Base-by-base conservation (phyloP, 1,139 yeast genomes). In the Pneumocystis jirovecii region DNA sequence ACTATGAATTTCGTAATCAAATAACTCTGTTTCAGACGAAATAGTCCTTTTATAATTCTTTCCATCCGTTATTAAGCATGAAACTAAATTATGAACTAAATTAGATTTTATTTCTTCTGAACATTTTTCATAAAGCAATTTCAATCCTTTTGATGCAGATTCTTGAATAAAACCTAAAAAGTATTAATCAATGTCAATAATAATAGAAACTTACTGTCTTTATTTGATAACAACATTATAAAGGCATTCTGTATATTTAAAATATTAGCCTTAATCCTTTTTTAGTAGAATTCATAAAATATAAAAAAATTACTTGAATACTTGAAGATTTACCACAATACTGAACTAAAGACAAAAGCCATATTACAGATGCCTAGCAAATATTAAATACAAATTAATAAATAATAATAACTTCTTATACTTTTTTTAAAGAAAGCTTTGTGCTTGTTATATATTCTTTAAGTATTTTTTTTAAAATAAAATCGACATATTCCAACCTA, bases 131-230 rank as follows among this genome's bases (percentile, higher is more conserved):
- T 88, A 91, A 3, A 90, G 82, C 62, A 91, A 77, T 69, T 91
- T 84, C 65, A 93, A 78, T 1, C 97, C 98, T 70, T 96, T 80
- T 0, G 96, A 86, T 0, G 97, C 97, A 17, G 95, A 82, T 69
- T 93, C 97, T 73, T 91, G 97, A 29, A 91, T 80, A 37, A 90
- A 77, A 61, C 91, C 71, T 50, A 50, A 25, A 50, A 21, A 25
- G 10, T 25, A 50, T 25, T 50, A 50, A 25, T 15, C 5, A 50
- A 29, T 29, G 3, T 15, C 34, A 15, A 50, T 21, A 50, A 50
- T 10, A 8, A 15, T 6, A 25, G 21, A 44, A 50, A 8, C 57
- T 8, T 50, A 50, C 57, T 25, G 44, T 70, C 71, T n/a, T 65
- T 65, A 56, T 67, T 68, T 3, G 69, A 69, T 42, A 70, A 61